Evolutionary conservation across 2,329 filamentous ascomycete genomes (phyloP).

Genomic region (Helminthosporium solani): DNA sequence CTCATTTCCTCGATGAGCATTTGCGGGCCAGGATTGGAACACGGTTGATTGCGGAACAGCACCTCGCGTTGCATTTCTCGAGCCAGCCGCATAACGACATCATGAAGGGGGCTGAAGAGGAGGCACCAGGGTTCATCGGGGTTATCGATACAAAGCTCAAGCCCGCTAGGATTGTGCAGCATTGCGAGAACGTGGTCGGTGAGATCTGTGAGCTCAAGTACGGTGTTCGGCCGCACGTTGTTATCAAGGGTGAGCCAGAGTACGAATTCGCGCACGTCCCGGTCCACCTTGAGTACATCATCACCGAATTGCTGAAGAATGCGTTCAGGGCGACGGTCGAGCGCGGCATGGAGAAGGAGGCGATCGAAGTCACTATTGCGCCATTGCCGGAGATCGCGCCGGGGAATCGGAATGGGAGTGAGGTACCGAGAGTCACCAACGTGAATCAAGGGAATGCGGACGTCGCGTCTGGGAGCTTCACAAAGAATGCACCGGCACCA

Average conservation of each 20-base stretch:
- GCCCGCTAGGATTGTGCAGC: constrained; percentile 77
- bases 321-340: constrained; percentile 93
- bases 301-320: constrained; percentile 95
- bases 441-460: constrained; percentile 36
- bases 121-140: constrained; percentile 70
- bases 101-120: constrained; percentile 46
- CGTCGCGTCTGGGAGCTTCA: constrained; percentile 32
- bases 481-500: constrained; percentile 15
- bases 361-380: constrained; percentile 90
- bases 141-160: constrained; percentile 90
- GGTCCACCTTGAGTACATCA: constrained; percentile 95
- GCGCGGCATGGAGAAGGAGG: constrained; percentile 72
- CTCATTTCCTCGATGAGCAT: constrained; percentile 88
- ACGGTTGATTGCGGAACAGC: constrained; percentile 90
- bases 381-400: constrained; percentile 57
- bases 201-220: constrained; percentile 98
- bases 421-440: constrained; percentile 22
- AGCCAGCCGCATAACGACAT: constrained; percentile 69
- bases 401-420: constrained; percentile 16
- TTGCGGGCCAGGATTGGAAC: constrained; percentile 92
- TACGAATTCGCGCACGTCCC: constrained; percentile 93
- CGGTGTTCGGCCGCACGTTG: constrained; percentile 76
- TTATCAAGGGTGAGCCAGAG: constrained; percentile 80
- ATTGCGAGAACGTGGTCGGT: constrained; percentile 85
- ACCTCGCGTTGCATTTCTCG: constrained; percentile 82